Conservation (phyloP, 2,329 filamentous ascomycete genomes). For the Fusarium scirpi region DNA sequence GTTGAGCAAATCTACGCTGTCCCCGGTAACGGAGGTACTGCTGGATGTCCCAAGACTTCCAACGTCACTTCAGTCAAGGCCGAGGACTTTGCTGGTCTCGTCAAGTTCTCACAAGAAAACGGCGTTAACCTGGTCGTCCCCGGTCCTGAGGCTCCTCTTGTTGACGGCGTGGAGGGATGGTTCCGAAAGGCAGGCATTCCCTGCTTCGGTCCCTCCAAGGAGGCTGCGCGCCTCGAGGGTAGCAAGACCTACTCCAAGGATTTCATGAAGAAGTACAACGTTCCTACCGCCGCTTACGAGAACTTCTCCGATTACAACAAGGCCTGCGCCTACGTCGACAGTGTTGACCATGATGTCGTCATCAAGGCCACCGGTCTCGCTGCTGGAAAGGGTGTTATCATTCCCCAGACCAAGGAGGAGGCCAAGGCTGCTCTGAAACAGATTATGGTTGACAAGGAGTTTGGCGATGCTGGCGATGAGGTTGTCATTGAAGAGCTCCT, state of each 20-base stretch:
- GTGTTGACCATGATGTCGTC: constrained; percentile 78
- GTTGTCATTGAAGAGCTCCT: constrained; percentile 97
- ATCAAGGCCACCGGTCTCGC: constrained; percentile 95
- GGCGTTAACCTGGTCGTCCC: constrained; percentile 86
- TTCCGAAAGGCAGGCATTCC: constrained; percentile 81
- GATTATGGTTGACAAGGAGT: constrained; percentile 91
- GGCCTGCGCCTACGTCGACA: constrained; percentile 80
- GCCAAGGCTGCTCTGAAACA: constrained; percentile 83
- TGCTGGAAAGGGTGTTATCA: constrained; percentile 94
- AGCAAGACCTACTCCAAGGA: constrained; percentile 98
- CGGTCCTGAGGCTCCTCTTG: constrained; percentile 92
- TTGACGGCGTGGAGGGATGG: constrained; percentile 87
- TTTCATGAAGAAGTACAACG: constrained; percentile 92
- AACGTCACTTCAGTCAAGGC: constrained; percentile 78
- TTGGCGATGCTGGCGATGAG: constrained; percentile 86
- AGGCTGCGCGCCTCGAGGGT: constrained; percentile 90
- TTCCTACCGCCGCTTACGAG: constrained; percentile 90
- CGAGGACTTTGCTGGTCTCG: constrained; percentile 82
- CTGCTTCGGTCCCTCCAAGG: constrained; percentile 87
- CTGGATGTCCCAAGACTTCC: constrained; percentile 73
- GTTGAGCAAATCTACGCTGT: constrained; percentile 80
- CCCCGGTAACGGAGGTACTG: constrained; percentile 90
- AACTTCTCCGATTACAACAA: constrained; percentile 85
- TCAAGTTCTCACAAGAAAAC: constrained; percentile 78
- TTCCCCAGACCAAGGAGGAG: constrained; percentile 84